Conservation (phyloP, 495 filamentous ascomycete species). For the Trichoderma asperelloides region DNA sequence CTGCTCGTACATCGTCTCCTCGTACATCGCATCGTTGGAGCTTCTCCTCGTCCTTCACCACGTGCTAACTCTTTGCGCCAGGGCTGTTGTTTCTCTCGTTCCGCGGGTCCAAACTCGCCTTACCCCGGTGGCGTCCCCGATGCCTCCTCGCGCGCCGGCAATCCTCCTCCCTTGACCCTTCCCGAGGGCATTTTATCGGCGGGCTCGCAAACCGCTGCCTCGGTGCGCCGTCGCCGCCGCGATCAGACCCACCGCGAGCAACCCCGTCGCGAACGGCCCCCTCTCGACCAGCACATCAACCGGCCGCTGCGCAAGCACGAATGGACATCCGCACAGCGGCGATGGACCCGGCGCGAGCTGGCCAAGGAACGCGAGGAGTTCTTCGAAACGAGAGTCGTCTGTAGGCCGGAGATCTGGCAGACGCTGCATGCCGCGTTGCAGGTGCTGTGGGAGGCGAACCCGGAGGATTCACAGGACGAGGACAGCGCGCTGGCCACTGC, state of each 20-base stretch:
- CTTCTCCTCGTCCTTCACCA: not conserved
- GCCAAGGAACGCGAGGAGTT: conserved; percentile 52
- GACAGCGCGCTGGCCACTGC: conserved; percentile 51
- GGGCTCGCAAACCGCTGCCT: conserved; percentile 13
- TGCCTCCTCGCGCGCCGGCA: conserved; percentile 36
- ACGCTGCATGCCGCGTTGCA: conserved; percentile 58
- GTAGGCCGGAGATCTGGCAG: conserved; percentile 68
- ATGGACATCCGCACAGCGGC: conserved; percentile 36
- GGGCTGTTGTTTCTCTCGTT: conserved; percentile 43
- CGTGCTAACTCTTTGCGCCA: conserved; percentile 12
- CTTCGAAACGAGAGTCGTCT: conserved; percentile 76
- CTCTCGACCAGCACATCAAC: conserved; percentile 39
- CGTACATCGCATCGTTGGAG: not conserved
- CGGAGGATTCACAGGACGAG: conserved; percentile 14
- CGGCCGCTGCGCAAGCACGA: conserved; percentile 38
- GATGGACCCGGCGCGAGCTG: conserved; percentile 37
- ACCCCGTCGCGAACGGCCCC: conserved; percentile 9
- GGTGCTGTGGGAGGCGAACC: conserved; percentile 44
- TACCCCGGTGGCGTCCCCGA: conserved; percentile 30
- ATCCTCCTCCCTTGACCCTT: conserved; percentile 18
- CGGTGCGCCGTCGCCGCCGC: conserved; percentile 13
- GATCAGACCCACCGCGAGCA: no score
- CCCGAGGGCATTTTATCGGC: conserved; percentile 8
- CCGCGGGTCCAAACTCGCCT: conserved; percentile 33
- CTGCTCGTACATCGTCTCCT: no score